Evolutionary conservation across 164 flowering plant genomes (phyloP).

Genomic region (Berberis thunbergii): DNA sequence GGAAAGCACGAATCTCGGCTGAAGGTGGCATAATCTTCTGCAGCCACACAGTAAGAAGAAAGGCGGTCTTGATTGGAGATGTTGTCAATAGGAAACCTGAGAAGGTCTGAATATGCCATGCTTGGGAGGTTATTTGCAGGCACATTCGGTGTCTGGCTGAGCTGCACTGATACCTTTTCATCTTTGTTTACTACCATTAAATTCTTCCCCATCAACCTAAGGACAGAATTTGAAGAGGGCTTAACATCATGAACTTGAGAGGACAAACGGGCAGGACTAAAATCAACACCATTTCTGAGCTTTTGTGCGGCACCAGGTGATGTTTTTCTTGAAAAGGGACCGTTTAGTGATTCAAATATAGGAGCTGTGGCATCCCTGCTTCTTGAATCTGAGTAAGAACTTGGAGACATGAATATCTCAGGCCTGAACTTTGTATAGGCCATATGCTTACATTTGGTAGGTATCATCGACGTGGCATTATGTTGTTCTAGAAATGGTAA

Average conservation of each 20-base stretch:
- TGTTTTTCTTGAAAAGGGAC: constrained; percentile 13
- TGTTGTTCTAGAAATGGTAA: constrained; percentile 29
- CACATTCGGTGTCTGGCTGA: constrained; percentile 9
- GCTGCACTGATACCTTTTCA: constrained; percentile 32
- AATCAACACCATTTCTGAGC: constrained; percentile 21
- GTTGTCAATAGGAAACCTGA: constrained; percentile 16
- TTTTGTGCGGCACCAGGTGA: constrained; percentile 18
- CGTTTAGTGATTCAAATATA: constrained; percentile 11
- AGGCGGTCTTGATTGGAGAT: constrained; percentile 13
- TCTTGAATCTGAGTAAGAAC: constrained; percentile 14
- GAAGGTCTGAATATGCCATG: constrained; percentile 11
- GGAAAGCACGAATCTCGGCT: constrained; percentile 13
- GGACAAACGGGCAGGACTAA: constrained; percentile 31
- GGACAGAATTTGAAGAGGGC: constrained; percentile 45
- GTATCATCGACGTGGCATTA: constrained; percentile 17
- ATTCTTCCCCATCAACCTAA: constrained; percentile 90
- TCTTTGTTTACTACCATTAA: constrained; percentile 67
- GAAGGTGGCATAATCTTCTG: constrained; percentile 19
- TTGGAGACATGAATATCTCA: constrained; percentile 10
- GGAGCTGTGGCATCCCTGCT: constrained; percentile 21
- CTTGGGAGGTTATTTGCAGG: constrained; percentile 10
- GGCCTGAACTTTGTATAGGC: constrained; percentile 14
- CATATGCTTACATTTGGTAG: constrained; percentile 23
- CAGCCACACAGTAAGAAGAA: constrained; percentile 12
- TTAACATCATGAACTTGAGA: constrained; percentile 17